Conservation (phyloP, 2,329 filamentous ascomycete genomes). For the Colletotrichum truncatum region DNA sequence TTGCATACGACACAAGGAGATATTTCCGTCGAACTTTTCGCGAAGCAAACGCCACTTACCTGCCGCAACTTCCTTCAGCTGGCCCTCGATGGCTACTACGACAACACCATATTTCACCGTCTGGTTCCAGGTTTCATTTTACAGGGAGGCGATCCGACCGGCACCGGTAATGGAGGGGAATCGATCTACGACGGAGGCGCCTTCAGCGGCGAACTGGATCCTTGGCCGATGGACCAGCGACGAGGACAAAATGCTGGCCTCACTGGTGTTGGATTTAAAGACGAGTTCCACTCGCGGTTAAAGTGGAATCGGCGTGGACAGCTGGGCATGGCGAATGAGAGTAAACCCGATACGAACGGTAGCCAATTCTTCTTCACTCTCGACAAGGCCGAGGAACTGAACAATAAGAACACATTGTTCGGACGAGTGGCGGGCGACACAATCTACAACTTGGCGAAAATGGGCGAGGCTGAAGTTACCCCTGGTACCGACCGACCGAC, state of each 20-base stretch:
- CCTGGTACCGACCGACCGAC: conserved; percentile 83
- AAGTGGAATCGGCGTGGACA: conserved; percentile 93
- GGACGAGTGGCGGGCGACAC: conserved; percentile 92
- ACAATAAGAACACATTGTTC: conserved; percentile 92
- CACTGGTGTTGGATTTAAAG: conserved; percentile 71
- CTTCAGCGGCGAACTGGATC: conserved; percentile 76
- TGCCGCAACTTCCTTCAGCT: conserved; percentile 96
- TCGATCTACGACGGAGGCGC: conserved; percentile 90
- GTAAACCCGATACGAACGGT: conserved; percentile 80
- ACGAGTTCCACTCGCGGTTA: conserved; percentile 91
- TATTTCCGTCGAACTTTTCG: conserved; percentile 91
- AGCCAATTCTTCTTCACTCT: conserved; percentile 98
- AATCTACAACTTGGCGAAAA: conserved; percentile 94
- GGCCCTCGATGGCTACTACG: conserved; percentile 95
- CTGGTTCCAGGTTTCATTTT: conserved; percentile 91
- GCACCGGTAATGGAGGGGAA: conserved; percentile 90
- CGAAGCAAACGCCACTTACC: conserved; percentile 90
- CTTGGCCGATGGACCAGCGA: conserved; percentile 74
- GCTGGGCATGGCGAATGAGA: conserved; percentile 95
- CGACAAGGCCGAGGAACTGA: conserved; percentile 84
- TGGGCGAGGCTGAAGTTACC: conserved; percentile 86
- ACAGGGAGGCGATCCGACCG: conserved; percentile 94
- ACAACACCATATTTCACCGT: conserved; percentile 92
- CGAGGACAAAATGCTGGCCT: conserved; percentile 68
- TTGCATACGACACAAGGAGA: conserved; percentile 92